A percentile compares a stretch with the other conserved stretches of the same genome.
phyloP scores from a whole-genome alignment of 169 alveolate genomes.

The Babesia sp. region DNA sequence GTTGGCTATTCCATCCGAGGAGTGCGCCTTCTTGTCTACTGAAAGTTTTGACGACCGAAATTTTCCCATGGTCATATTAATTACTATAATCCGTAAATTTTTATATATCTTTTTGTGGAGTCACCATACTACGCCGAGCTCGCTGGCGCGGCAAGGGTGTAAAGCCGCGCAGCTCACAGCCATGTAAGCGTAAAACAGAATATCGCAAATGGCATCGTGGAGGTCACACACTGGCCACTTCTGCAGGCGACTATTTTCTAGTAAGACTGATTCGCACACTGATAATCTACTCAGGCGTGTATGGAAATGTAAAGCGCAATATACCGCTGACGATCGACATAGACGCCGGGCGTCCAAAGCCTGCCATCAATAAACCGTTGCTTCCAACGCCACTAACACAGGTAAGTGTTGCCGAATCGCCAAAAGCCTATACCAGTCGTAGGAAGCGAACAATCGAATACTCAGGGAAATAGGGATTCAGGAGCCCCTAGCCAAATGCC shows the following conservation, averaged over 20 bases:
- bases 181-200: not conserved
- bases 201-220: not conserved
- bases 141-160: constrained; percentile 1
- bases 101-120: not conserved
- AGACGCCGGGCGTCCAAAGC: constrained; percentile 77
- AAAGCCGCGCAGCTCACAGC: not conserved
- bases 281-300: constrained; percentile 37
- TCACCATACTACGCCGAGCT: not conserved
- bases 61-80: constrained; percentile 1
- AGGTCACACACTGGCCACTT: not conserved
- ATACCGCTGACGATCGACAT: constrained; percentile 77
- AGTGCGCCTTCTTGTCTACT: not conserved
- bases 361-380: constrained; percentile 55
- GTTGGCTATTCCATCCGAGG: not conserved
- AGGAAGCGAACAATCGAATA: constrained; percentile 49
- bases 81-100: not conserved
- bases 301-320: constrained; percentile 73
- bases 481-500: constrained; percentile 66
- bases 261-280: not conserved
- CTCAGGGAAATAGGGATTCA: constrained; percentile 18
- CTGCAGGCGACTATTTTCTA: constrained; percentile 1
- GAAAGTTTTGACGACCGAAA: not conserved
- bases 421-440: not conserved
- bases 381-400: constrained; percentile 66
- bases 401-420: constrained; percentile 51